phyloP scores from a whole-genome alignment of 2,329 filamentous ascomycete species.

The Penicillium frequentans region DNA sequence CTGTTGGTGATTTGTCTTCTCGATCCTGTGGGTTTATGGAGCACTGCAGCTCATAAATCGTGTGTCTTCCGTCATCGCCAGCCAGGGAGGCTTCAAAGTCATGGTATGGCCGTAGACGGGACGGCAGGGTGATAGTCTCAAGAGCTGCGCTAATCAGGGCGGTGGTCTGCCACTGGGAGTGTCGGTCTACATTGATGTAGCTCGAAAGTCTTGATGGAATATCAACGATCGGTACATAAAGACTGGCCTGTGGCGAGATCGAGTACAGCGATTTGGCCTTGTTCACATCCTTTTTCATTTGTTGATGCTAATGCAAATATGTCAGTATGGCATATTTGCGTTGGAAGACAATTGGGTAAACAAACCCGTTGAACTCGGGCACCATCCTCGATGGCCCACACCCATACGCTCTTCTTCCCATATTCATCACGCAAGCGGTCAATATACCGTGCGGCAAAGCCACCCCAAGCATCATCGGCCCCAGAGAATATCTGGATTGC shows the following conservation, averaged over 20 bases:
- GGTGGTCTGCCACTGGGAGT: conserved; percentile 76
- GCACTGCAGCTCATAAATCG: conserved; percentile 73
- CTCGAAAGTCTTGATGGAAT: conserved; percentile 57
- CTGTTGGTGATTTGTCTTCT: neutral
- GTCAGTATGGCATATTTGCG: neutral
- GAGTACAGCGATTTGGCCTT: conserved; percentile 69
- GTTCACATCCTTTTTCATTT: conserved; percentile 68
- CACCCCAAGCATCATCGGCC: conserved; percentile 77
- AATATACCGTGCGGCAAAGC: conserved; percentile 70
- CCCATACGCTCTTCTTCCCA: conserved; percentile 81
- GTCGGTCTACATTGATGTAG: conserved; percentile 60
- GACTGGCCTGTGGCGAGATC: conserved; percentile 68
- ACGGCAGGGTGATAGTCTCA: conserved; percentile 76
- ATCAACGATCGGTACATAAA: conserved; percentile 73
- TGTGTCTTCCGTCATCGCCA: conserved; percentile 67
- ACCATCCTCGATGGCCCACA: conserved; percentile 76
- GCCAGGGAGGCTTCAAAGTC: conserved; percentile 51
- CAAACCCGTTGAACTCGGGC: conserved; percentile 56
- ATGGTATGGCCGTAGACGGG: conserved; percentile 52
- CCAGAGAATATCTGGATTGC: conserved; percentile 75
- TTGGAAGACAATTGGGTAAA: conserved; percentile 8
- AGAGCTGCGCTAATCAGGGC: conserved; percentile 74
- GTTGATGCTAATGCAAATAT: conserved; percentile 52
- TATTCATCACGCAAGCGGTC: conserved; percentile 86
- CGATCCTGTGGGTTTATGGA: conserved; percentile 48